Evolutionary conservation across 805 yeast species (phyloP).

Genomic region (Spathaspora arborariae): DNA sequence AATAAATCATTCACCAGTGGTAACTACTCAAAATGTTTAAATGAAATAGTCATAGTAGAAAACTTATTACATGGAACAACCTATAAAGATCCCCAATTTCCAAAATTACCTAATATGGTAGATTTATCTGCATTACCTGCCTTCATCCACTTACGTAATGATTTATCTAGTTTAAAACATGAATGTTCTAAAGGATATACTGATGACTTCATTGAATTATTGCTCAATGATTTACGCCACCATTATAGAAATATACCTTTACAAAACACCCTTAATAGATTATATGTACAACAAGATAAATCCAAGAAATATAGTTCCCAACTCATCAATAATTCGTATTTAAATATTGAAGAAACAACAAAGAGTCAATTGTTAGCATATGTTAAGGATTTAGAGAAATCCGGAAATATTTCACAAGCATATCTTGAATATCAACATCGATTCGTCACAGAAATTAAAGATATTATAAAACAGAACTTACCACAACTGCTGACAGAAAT

Average conservation of each 20-base stretch:
- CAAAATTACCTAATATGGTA: conserved; percentile 22
- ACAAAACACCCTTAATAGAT: conserved; percentile 49
- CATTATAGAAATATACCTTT: conserved; percentile 51
- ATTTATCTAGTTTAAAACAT: conserved; percentile 51
- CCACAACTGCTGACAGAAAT: conserved; percentile 40
- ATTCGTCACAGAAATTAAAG: conserved; percentile 67
- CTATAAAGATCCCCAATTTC: conserved; percentile 16
- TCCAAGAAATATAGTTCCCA: conserved; percentile 16
- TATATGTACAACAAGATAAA: conserved; percentile 28
- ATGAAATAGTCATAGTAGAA: conserved; percentile 55
- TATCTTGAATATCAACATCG: conserved; percentile 63
- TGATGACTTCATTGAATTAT: conserved; percentile 48
- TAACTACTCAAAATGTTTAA: conserved; percentile 52
- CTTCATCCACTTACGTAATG: conserved; percentile 45
- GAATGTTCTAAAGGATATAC: conserved; percentile 70
- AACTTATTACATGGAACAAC: conserved; percentile 39
- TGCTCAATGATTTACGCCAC: conserved; percentile 58
- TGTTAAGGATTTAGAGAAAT: conserved; percentile 54
- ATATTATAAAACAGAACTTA: conserved; percentile 59
- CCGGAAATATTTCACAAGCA: conserved; percentile 60
- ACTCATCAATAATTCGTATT: conserved; percentile 32
- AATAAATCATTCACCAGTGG: conserved; percentile 43
- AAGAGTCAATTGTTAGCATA: conserved; percentile 42
- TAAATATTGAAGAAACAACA: conserved; percentile 34
- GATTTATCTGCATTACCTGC: conserved; percentile 49